These are phyloP conservation scores for Lachnellula hyalina DNA, from an alignment of 2,329 filamentous ascomycete species.

Conservation along the genomic window DNA sequence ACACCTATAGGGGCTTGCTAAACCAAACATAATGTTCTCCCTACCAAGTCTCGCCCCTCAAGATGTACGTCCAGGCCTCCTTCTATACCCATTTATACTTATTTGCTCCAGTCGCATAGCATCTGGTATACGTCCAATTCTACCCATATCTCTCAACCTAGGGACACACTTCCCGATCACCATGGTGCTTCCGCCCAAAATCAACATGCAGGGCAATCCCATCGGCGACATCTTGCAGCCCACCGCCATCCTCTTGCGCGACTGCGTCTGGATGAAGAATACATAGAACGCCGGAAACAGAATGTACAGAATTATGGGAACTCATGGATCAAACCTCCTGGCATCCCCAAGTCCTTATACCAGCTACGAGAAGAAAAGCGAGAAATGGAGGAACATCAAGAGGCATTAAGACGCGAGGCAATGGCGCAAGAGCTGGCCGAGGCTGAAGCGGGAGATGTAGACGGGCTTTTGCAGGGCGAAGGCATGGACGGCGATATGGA, in stretches of 20 bases:
- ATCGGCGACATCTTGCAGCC: conserved; percentile 41
- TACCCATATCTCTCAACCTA: conserved; percentile 31
- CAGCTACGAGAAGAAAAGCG: conserved; percentile 84
- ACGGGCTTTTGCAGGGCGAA: conserved; percentile 33
- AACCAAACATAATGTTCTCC: conserved; percentile 41
- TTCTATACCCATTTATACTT: conserved; percentile 1
- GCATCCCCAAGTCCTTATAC: conserved; percentile 81
- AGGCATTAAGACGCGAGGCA: conserved; percentile 65
- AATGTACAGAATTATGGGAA: conserved; percentile 85
- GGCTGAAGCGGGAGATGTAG: conserved; percentile 47
- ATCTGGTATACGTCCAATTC: conserved; percentile 65
- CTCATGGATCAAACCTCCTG: conserved; percentile 85
- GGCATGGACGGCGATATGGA: conserved; percentile 35
- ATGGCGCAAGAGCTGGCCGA: conserved; percentile 70
- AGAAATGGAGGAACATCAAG: conserved; percentile 81
- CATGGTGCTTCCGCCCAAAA: conserved; percentile 7
- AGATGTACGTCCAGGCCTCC: conserved; percentile 51
- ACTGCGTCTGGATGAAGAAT: conserved; percentile 70
- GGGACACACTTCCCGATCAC: conserved; percentile 28
- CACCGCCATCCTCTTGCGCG: conserved; percentile 60
- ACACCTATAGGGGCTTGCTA: background rate
- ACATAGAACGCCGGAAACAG: conserved; percentile 68
- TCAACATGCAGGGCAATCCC: conserved; percentile 20
- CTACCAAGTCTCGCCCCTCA: conserved; percentile 64
- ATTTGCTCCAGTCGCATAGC: conserved; percentile 53